Evolutionary conservation across 2,329 filamentous ascomycete genomes (phyloP).

Genomic region (Colletotrichum acutatum): DNA sequence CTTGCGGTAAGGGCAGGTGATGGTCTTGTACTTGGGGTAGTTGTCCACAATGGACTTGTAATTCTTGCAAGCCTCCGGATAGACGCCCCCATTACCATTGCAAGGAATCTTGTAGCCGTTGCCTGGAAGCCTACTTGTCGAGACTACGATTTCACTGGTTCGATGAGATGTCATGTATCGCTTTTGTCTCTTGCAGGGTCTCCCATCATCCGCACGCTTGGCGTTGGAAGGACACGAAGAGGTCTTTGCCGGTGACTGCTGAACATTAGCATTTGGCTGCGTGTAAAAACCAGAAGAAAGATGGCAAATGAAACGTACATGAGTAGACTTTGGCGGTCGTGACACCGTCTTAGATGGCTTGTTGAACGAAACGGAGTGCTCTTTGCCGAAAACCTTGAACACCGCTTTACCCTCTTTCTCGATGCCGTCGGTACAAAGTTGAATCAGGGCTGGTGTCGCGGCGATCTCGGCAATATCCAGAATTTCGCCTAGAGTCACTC

Average conservation of each 20-base stretch:
- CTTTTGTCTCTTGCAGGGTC: constrained; percentile 9
- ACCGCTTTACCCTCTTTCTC: constrained; percentile 2
- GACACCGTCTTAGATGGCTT: constrained; percentile 1
- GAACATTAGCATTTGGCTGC: neutral
- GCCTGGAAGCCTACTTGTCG: neutral
- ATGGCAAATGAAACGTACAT: neutral
- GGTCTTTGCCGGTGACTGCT: neutral
- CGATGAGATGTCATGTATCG: neutral
- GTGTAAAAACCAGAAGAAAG: too few species aligned
- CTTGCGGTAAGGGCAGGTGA: constrained; percentile 5
- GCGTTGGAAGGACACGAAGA: constrained; percentile 2
- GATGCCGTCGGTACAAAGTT: neutral
- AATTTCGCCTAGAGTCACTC: neutral
- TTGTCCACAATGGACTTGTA: constrained; percentile 9
- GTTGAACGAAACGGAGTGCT: neutral
- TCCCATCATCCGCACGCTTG: neutral
- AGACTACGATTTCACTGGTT: neutral
- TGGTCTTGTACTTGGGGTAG: constrained; percentile 6
- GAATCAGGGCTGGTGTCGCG: neutral
- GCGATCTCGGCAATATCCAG: neutral
- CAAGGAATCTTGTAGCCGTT: neutral
- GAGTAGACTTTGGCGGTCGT: constrained; percentile 1
- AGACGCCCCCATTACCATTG: neutral
- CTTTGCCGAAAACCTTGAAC: neutral
- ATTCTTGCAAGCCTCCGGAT: constrained; percentile 11